Percentiles rank a stretch among this genome's conserved stretches.
phyloP scores from a whole-genome alignment of 257 asterid genomes.

The Solanum lycopersicoides region DNA sequence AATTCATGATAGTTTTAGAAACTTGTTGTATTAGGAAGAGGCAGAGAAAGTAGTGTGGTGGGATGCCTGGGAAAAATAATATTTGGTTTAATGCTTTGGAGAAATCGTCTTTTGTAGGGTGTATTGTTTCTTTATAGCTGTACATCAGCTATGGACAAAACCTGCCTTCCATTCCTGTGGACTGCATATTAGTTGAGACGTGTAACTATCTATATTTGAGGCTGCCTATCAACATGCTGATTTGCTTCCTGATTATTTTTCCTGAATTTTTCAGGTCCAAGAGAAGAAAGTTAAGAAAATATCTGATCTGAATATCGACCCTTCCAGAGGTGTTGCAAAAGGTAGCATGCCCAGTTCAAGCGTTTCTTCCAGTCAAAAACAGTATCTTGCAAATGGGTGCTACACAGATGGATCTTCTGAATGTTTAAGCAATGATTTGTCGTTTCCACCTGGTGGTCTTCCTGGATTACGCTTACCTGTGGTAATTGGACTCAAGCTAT shows the following conservation, averaged over 20 bases:
- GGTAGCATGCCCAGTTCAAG: slow-evolving; percentile 59
- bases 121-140: background rate
- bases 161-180: background rate
- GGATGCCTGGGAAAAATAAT: background rate
- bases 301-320: slow-evolving; percentile 68
- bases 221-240: background rate
- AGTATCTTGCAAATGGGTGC: slow-evolving; percentile 56
- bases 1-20: background rate
- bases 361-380: slow-evolving; percentile 49
- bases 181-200: background rate
- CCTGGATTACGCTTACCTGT: slow-evolving; percentile 78
- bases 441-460: slow-evolving; percentile 66
- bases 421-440: slow-evolving; percentile 43
- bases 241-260: background rate
- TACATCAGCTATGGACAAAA: background rate
- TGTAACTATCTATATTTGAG: background rate
- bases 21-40: background rate
- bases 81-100: background rate
- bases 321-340: slow-evolving; percentile 54
- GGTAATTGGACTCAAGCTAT: slow-evolving; percentile 67
- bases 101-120: background rate
- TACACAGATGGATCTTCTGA: slow-evolving; percentile 40
- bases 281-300: slow-evolving; percentile 97
- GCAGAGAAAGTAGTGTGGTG: background rate
- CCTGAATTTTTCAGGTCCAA: slow-evolving; percentile 62